A percentile compares a stretch with the other conserved stretches of the same genome.
phyloP scores from a whole-genome alignment of 805 yeast species.

The Yamadazyma tumulicola region DNA sequence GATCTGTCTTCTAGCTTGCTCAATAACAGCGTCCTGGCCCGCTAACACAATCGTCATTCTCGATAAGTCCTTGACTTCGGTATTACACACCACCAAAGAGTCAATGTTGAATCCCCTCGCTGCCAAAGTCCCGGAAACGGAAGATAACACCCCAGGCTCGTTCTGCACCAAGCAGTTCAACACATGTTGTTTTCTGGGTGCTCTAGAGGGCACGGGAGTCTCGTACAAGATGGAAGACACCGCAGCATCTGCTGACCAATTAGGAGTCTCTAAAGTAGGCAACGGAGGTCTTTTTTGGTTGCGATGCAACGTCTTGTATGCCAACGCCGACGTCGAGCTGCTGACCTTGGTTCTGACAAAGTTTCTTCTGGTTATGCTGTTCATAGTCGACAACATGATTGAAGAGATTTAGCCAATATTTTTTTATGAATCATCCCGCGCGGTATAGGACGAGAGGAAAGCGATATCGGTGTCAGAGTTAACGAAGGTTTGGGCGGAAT shows the following conservation, averaged over 20 bases:
- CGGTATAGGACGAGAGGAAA: conserved; percentile 1
- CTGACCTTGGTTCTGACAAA: conserved; percentile 19
- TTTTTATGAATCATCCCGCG: not conserved
- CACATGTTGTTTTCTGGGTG: conserved; percentile 79
- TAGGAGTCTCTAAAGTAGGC: conserved; percentile 90
- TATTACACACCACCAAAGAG: conserved; percentile 92
- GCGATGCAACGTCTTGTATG: conserved; percentile 88
- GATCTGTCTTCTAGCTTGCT: conserved; percentile 96
- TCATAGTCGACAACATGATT: not conserved
- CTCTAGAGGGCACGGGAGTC: conserved; percentile 63
- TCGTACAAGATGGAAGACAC: conserved; percentile 94
- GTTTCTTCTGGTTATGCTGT: not conserved
- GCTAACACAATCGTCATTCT: conserved; percentile 94
- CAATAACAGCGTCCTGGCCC: conserved; percentile 94
- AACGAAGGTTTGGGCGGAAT: too few species aligned
- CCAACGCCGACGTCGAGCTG: conserved; percentile 88
- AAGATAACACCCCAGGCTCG: conserved; percentile 95
- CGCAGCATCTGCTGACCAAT: conserved; percentile 95
- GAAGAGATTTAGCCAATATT: not conserved
- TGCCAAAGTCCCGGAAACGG: conserved; percentile 92
- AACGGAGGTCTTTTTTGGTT: conserved; percentile 83
- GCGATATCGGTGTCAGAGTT: not conserved
- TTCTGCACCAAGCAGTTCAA: conserved; percentile 96
- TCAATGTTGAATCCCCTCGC: conserved; percentile 99
- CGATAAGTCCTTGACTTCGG: conserved; percentile 91